phyloP scores from a whole-genome alignment of 2,329 filamentous ascomycete species.

The Zymoseptoria pseudotritici region DNA sequence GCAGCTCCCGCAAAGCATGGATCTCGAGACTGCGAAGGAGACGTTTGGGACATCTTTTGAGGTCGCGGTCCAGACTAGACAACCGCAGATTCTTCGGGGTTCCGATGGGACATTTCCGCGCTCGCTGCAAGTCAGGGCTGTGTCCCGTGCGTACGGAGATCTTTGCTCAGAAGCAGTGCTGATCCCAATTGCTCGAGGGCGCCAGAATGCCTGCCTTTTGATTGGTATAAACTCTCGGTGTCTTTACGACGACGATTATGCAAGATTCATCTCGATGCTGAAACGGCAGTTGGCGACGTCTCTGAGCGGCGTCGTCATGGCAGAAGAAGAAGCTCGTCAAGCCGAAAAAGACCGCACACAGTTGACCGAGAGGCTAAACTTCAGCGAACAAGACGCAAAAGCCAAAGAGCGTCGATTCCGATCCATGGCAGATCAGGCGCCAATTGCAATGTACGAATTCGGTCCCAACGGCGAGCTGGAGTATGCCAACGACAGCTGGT shows the following conservation, averaged over 20 bases:
- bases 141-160: slow-evolving; percentile 18
- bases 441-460: slow-evolving; percentile 33
- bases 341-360: slow-evolving; percentile 3
- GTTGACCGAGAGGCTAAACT: slow-evolving; percentile 13
- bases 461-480: slow-evolving; percentile 26
- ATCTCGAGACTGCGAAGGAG: background rate
- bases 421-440: slow-evolving; percentile 31
- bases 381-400: slow-evolving; percentile 14
- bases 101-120: background rate
- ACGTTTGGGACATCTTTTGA: background rate
- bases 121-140: background rate
- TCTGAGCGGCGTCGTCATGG: slow-evolving; percentile 26
- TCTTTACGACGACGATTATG: slow-evolving; percentile 25
- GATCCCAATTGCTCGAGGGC: slow-evolving; percentile 25
- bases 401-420: slow-evolving; percentile 29
- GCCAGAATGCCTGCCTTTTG: slow-evolving; percentile 15
- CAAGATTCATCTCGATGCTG: slow-evolving; percentile 29
- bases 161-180: slow-evolving; percentile 26
- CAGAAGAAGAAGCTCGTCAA: slow-evolving; percentile 8
- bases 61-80: slow-evolving; percentile 18
- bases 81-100: slow-evolving; percentile 14
- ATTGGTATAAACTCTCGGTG: slow-evolving; percentile 31
- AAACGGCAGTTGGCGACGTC: slow-evolving; percentile 16
- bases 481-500: slow-evolving; percentile 33
- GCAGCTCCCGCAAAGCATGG: background rate